Percentiles rank a stretch among this genome's conserved stretches.
Conservation (phyloP, 176 grass and related monocot species). For the Paspalum vaginatum region DNA sequence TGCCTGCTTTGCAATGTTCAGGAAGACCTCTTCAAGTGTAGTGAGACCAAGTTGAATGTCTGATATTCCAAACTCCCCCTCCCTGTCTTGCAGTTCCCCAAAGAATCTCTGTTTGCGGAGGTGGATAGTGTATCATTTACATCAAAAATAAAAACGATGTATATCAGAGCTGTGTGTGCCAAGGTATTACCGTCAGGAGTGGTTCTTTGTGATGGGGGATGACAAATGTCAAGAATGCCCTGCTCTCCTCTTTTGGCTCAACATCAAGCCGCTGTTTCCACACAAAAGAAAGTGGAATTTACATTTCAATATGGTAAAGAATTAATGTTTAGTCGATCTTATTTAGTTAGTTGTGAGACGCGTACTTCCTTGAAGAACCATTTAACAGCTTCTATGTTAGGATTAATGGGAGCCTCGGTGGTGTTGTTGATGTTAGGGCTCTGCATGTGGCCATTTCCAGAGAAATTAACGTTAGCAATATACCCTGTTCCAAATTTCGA, state of each 20-base stretch:
- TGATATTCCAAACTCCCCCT: conserved; percentile 82
- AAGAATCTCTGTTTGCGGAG: conserved; percentile 75
- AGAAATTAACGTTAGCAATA: conserved; percentile 88
- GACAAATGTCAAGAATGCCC: conserved; percentile 87
- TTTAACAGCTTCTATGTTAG: conserved; percentile 73
- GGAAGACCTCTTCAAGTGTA: conserved; percentile 94
- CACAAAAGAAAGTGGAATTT: conserved; percentile 29
- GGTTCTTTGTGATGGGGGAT: conserved; percentile 85
- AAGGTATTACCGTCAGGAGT: conserved; percentile 73
- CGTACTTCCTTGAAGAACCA: conserved; percentile 87
- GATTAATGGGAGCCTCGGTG: conserved; percentile 28
- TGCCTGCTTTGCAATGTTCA: conserved; percentile 91
- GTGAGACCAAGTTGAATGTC: conserved; percentile 95
- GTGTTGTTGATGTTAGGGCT: conserved; percentile 50
- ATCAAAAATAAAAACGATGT: background rate
- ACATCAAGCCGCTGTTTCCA: conserved; percentile 64
- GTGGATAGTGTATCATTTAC: conserved; percentile 8
- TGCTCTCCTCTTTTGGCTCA: conserved; percentile 83
- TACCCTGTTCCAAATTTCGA: conserved; percentile 95
- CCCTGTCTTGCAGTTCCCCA: conserved; percentile 81
- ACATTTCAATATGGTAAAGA: conserved; percentile 7
- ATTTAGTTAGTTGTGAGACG: conserved; percentile 20
- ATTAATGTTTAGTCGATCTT: background rate
- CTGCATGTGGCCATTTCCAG: conserved; percentile 50
- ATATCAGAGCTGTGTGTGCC: conserved; percentile 12